These are phyloP conservation scores for Talaromyces sp. DNA, from an alignment of 2,329 filamentous ascomycete species.

Conservation along the genomic window DNA sequence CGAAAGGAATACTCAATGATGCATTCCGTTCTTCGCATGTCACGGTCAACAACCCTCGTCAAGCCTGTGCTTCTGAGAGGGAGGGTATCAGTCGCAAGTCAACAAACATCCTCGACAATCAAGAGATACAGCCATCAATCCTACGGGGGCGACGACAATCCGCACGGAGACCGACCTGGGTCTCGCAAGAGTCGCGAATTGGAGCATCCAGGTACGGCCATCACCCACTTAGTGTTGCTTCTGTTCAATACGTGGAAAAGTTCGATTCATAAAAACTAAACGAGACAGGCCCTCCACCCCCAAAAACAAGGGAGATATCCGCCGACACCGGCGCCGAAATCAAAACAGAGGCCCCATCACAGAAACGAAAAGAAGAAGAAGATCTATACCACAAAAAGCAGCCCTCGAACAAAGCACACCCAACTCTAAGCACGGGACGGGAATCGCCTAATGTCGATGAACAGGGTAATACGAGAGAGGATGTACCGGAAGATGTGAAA, in stretches of 20 bases:
- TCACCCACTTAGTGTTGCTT: not conserved
- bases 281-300: constrained; percentile 6
- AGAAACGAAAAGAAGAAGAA: not conserved
- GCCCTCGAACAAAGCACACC: constrained; percentile 31
- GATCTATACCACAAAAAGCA: constrained; percentile 5
- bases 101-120: not conserved
- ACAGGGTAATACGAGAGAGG: constrained; percentile 21
- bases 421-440: constrained; percentile 28
- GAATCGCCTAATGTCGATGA: constrained; percentile 28
- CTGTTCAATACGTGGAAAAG: not conserved
- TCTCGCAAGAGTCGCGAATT: constrained; percentile 11
- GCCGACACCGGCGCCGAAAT: not conserved
- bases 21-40: constrained; percentile 1
- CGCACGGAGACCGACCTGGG: not conserved
- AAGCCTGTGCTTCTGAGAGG: not conserved
- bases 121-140: not conserved
- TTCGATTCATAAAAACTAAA: not conserved
- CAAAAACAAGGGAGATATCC: constrained; percentile 6
- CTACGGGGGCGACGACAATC: constrained; percentile 2
- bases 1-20: not conserved
- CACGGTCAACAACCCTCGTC: not conserved
- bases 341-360: too few species aligned
- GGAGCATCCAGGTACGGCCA: constrained; percentile 9
- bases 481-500: constrained; percentile 33
- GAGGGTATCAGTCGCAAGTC: not conserved